These are phyloP conservation scores for Neltuma alba DNA, from an alignment of 306 rosid genomes.

Conservation along the genomic window DNA sequence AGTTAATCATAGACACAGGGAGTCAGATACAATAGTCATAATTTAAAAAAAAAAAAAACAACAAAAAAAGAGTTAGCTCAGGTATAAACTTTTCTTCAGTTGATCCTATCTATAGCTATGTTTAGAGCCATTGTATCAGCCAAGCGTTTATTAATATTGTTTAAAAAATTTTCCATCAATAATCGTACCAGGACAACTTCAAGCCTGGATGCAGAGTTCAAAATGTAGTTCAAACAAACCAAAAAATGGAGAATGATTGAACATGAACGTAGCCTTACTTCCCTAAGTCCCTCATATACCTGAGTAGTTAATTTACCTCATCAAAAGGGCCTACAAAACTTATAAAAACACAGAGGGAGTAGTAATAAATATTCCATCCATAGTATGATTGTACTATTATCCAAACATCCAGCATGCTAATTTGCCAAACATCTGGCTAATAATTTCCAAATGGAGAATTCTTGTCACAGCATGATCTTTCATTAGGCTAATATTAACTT, in stretches of 20 bases:
- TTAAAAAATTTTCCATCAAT: not conserved
- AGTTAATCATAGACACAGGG: not conserved
- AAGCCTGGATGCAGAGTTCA: not conserved
- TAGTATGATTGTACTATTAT: not conserved
- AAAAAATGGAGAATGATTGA: not conserved
- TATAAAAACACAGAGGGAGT: not conserved
- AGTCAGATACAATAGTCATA: constrained; percentile 1
- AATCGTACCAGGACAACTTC: not conserved
- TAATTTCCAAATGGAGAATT: not conserved
- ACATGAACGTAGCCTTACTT: not conserved
- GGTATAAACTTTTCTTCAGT: not conserved
- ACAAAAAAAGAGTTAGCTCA: not conserved
- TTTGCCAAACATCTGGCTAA: not conserved
- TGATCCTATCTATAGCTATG: not conserved
- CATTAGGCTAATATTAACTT: too few species aligned
- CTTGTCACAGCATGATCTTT: not conserved
- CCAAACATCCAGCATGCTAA: not conserved
- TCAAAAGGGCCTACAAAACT: not conserved
- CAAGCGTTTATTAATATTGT: not conserved
- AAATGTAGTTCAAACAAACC: not conserved
- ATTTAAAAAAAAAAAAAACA: too few species aligned
- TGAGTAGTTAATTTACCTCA: constrained; percentile 6
- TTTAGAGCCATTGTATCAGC: not conserved
- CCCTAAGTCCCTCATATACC: not conserved
- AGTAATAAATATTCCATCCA: not conserved